Percentiles rank a stretch among this genome's conserved stretches.
Conservation (phyloP, 2,329 filamentous ascomycete genomes). For the Alternaria rosae region DNA sequence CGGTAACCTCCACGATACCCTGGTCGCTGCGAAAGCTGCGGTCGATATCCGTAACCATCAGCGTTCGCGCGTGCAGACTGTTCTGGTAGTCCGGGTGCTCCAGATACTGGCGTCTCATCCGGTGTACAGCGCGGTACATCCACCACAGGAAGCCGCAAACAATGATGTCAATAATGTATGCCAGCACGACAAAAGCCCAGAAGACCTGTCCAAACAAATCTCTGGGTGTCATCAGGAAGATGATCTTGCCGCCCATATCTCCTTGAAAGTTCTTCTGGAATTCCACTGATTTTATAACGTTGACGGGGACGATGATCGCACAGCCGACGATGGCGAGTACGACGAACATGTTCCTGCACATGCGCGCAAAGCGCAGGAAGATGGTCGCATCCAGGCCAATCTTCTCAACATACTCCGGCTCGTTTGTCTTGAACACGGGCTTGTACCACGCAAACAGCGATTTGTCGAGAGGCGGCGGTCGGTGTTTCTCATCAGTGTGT, state of each 20-base stretch:
- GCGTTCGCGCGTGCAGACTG: slow-evolving; percentile 76
- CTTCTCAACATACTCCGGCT: slow-evolving; percentile 78
- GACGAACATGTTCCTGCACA: slow-evolving; percentile 91
- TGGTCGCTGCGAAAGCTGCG: slow-evolving; percentile 80
- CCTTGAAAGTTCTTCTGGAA: slow-evolving; percentile 19
- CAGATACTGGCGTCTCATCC: slow-evolving; percentile 79
- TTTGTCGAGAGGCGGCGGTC: slow-evolving; percentile 84
- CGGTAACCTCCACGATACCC: slow-evolving; percentile 83
- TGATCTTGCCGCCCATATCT: slow-evolving; percentile 12
- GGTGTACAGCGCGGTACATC: slow-evolving; percentile 80
- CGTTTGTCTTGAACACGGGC: slow-evolving; percentile 79
- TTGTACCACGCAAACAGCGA: slow-evolving; percentile 87
- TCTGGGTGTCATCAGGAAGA: slow-evolving; percentile 51
- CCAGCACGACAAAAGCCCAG: slow-evolving; percentile 67
- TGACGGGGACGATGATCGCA: slow-evolving; percentile 80
- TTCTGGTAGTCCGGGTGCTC: slow-evolving; percentile 86
- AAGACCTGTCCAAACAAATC: slow-evolving; percentile 58
- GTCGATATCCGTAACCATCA: slow-evolving; percentile 83
- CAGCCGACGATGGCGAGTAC: slow-evolving; percentile 76
- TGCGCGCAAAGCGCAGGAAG: slow-evolving; percentile 85
- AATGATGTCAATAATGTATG: slow-evolving; percentile 74
- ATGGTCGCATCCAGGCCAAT: slow-evolving; percentile 91
- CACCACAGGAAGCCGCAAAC: slow-evolving; percentile 85
- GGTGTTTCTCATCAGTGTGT: slow-evolving; percentile 88
- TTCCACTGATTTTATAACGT: slow-evolving; percentile 57